These are phyloP conservation scores for Mortierella antarctica DNA, from an alignment of 192 early-diverging fungal genomes.

Conservation along the genomic window DNA sequence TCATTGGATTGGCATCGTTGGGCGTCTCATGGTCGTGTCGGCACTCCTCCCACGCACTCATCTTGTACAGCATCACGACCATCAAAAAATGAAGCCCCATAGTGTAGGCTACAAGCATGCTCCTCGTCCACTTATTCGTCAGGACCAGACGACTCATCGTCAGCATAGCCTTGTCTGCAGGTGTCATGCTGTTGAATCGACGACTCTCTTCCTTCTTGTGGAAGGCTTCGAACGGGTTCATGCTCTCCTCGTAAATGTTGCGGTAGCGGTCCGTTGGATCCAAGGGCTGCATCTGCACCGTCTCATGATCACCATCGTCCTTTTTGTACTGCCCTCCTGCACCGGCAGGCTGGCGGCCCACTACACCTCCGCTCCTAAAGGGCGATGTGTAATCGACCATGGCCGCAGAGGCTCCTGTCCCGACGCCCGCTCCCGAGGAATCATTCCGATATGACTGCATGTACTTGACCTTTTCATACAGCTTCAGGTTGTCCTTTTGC, in stretches of 20 bases:
- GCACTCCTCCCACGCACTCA: constrained; percentile 75
- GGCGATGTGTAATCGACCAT: constrained; percentile 53
- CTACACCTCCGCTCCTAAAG: constrained; percentile 23
- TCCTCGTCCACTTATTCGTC: constrained; percentile 74
- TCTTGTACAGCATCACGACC: constrained; percentile 73
- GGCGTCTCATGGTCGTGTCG: constrained; percentile 67
- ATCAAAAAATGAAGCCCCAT: constrained; percentile 84
- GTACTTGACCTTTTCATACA: constrained; percentile 93
- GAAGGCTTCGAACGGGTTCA: constrained; percentile 93
- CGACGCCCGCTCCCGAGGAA: constrained; percentile 21
- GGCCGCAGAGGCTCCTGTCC: constrained; percentile 20
- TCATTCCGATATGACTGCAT: constrained; percentile 74
- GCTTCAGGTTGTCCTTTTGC: constrained; percentile 86
- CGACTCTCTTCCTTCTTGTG: constrained; percentile 77
- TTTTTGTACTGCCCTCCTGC: constrained; percentile 40
- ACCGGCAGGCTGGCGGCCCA: constrained; percentile 6
- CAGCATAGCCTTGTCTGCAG: constrained; percentile 77
- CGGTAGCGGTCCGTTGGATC: constrained; percentile 76
- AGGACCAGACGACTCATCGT: constrained; percentile 71
- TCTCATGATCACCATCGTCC: constrained; percentile 31
- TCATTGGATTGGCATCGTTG: constrained; percentile 53
- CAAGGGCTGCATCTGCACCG: constrained; percentile 48
- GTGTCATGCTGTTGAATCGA: constrained; percentile 77
- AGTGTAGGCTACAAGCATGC: constrained; percentile 75
- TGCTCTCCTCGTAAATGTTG: constrained; percentile 84